Base-by-base conservation (phyloP, 2,329 filamentous ascomycete genomes). In the Alternaria infectoria region DNA sequence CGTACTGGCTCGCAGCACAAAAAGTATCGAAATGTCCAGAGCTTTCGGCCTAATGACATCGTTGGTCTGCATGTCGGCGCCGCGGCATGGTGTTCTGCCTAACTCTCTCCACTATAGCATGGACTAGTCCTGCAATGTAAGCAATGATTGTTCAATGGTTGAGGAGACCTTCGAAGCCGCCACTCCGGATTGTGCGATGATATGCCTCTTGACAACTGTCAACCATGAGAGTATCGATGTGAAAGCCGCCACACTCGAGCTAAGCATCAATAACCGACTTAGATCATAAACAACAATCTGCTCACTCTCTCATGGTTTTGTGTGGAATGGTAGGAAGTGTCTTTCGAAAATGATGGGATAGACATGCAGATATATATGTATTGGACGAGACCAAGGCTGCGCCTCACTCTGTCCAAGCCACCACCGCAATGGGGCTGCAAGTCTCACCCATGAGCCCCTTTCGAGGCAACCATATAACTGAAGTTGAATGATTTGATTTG, bases 371-470 rank as follows among this genome's bases (percentile, higher is more conserved):
- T 76, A 76, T 65, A 66, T 73, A 67, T 73, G 74, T 67, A 67
- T 64, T 47, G 25, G 49, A 52, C n/a, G 26, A 65, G 65, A 65
- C 54, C 59, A 68, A 64, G 72, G 74, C 75, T 77, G 74, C 74
- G 75, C 76, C 76, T 78, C 76, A 77, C 69, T 77, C 67, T 72
- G 50, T 46, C 64, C 64, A 70, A 70, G 74, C 74, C 74, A 74
- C 71, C 52, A 57, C 71, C 52, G 52, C 62, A 47, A 60, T 61
- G 64, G 58, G 65, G 66, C 64, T 66, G 40, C 69, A 66, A 73
- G 44, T 68, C 74, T 72, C 67, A 68, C 67, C 68, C 62, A 59
- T 69, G 13, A 52, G 32, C 63, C 71, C 64, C 56, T 55, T 45
- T 44, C 56, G 43, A 62, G 60, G 60, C 60, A 62, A 40, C 60